Evolutionary conservation across 768 basidiomycete genomes (phyloP), one percentile per base, ranked within the genome.

Genomic region (Psilocybe sp.): DNA sequence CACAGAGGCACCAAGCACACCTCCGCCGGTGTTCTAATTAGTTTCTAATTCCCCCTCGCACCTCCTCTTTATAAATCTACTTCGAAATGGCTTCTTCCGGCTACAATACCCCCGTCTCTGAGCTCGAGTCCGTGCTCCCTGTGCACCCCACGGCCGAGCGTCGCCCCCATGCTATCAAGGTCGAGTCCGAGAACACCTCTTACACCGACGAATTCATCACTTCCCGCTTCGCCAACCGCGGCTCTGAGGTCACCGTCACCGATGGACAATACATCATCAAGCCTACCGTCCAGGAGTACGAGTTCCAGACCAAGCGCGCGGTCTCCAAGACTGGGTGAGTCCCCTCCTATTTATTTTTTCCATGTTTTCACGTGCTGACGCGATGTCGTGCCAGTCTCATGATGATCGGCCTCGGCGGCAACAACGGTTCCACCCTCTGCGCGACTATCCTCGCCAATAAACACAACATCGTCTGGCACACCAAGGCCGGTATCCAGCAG

Each of bases 391-490:
- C 8, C 52, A 98, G 96, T 48, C 79, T 99, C 56, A 88, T 99
- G 89, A 88, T 99, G 82, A 87, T 98, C 60, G 97, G 97, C 52
- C 72, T 94, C 51, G 96, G 96, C 50, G 96, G 97, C 46, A 99
- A 99, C 81, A 99, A 99, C 64, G 97, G 96, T 45, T 81, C 89
- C 42, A 98, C 96, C 20, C 79, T 98, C 42, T 87, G 85, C 55
- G 95, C 97, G 11, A 97, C 95, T 53, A 85, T 98, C 66, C 82
- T 97, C 59, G 97, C 97, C 61, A 98, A 98, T 78, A 85, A 85
- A 58, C 89, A 98, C 76, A 85, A 89, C 69, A 92, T 98, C 68
- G 71, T 78, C 52, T 99, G 96, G 97, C 82, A 84, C 71, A 98
- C 94, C 71, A 98, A 97, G 79, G 72, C 78, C 32, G 94, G 96